Conservation (phyloP, 2,329 filamentous ascomycete species). For the Microdochium bolleyi region DNA sequence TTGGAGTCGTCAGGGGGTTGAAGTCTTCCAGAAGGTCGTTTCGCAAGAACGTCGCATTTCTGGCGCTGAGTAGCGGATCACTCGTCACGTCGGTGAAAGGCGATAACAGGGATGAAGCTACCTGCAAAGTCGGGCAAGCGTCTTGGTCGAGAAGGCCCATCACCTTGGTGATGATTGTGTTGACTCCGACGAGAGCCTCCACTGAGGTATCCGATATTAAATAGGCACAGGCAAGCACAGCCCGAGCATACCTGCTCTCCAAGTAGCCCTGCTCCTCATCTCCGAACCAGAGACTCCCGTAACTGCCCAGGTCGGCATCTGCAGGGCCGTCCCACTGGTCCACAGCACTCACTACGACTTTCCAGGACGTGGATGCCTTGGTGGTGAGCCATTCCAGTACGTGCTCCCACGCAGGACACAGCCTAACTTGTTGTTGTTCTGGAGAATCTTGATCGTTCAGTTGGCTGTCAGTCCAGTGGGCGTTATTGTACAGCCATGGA, state of each 20-base stretch:
- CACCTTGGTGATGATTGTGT: slow-evolving; percentile 52
- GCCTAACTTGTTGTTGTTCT: slow-evolving; percentile 14
- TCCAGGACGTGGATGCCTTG: slow-evolving; percentile 53
- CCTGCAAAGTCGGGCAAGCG: slow-evolving; percentile 41
- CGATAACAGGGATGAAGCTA: slow-evolving; percentile 36
- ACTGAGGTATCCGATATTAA: slow-evolving; percentile 50
- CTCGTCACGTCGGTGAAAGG: slow-evolving; percentile 25
- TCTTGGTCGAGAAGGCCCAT: slow-evolving; percentile 53
- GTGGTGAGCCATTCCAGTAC: slow-evolving; percentile 59
- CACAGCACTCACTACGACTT: slow-evolving; percentile 52
- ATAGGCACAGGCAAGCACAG: slow-evolving; percentile 61
- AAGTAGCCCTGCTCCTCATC: slow-evolving; percentile 53
- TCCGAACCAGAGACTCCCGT: slow-evolving; percentile 46
- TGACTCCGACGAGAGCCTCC: slow-evolving; percentile 51
- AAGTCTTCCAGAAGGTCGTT: slow-evolving; percentile 47
- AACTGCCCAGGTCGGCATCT: slow-evolving; percentile 61
- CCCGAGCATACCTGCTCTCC: slow-evolving; percentile 57
- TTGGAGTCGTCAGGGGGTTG: slow-evolving; percentile 60
- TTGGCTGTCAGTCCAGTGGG: slow-evolving; percentile 40
- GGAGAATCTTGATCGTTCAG: slow-evolving; percentile 9
- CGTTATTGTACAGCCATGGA: slow-evolving; percentile 64
- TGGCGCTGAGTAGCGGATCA: slow-evolving; percentile 25
- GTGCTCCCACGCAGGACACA: slow-evolving; percentile 59
- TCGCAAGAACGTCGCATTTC: slow-evolving; percentile 36
- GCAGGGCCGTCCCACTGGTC: slow-evolving; percentile 67